Evolutionary conservation across 257 asterid genomes (phyloP).

Genomic region (Fraxinus quadrangulata): DNA sequence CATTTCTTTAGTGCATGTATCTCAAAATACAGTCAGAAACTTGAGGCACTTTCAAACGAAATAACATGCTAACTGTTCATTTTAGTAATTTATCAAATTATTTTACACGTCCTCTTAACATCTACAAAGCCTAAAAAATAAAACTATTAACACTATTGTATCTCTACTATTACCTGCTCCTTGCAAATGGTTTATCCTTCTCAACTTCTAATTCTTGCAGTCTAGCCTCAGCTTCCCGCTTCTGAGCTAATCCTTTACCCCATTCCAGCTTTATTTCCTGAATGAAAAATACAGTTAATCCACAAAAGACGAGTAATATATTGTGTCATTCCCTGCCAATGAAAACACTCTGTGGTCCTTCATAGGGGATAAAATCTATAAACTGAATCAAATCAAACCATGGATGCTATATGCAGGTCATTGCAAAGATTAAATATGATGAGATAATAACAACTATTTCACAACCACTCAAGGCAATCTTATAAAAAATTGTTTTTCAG

Average conservation of each 20-base stretch:
- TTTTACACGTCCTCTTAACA: neutral
- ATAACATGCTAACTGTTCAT: neutral
- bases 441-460: neutral
- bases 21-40: constrained; percentile 11
- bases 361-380: neutral
- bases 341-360: neutral
- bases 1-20: neutral
- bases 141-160: neutral
- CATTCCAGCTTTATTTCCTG: constrained; percentile 93
- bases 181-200: constrained; percentile 93
- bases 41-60: neutral
- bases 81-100: constrained; percentile 3
- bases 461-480: neutral
- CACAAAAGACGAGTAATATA: neutral
- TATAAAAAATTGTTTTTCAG: too few species aligned
- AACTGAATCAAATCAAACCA: neutral
- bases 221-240: constrained; percentile 84
- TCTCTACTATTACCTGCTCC: constrained; percentile 51
- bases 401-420: neutral
- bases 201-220: constrained; percentile 72
- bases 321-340: neutral
- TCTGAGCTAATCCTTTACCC: constrained; percentile 94
- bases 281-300: constrained; percentile 22
- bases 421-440: neutral
- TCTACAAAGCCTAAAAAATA: neutral